These are phyloP conservation scores for Anastatica hierochuntica DNA, from an alignment of 345 rosid genomes.

Conservation along the genomic window DNA sequence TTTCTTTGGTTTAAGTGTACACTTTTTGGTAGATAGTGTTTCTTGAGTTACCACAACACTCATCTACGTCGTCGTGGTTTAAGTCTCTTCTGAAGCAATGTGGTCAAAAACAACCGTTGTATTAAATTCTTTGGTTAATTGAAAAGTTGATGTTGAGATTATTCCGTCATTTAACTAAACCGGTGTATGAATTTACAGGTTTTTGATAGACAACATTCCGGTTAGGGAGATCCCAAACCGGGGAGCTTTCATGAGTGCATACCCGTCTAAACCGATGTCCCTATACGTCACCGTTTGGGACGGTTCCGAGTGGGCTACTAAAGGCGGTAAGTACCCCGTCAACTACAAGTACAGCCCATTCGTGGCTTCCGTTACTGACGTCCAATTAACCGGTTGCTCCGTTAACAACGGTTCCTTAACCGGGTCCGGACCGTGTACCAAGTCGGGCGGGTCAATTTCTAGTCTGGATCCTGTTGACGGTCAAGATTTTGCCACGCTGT, in stretches of 20 bases:
- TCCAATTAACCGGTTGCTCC: conserved; percentile 50
- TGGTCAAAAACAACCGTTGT: too few species aligned
- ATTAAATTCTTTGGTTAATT: too few species aligned
- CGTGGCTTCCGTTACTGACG: conserved; percentile 48
- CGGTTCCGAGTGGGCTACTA: conserved; percentile 92
- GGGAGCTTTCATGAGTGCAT: conserved; percentile 35
- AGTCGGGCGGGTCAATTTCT: conserved; percentile 35
- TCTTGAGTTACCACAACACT: too few species aligned
- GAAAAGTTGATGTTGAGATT: too few species aligned
- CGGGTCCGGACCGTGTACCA: conserved; percentile 30
- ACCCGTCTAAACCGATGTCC: conserved; percentile 84
- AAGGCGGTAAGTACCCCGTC: conserved; percentile 89
- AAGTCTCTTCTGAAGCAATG: too few species aligned
- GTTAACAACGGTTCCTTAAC: conserved; percentile 18
- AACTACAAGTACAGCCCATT: conserved; percentile 75
- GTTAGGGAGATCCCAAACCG: conserved; percentile 54
- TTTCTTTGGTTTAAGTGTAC: too few species aligned
- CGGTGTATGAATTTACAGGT: conserved; percentile 34
- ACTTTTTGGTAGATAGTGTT: too few species aligned
- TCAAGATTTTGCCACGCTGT: conserved; percentile 42
- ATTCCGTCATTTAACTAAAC: neutral
- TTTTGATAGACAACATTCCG: conserved; percentile 72
- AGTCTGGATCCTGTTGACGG: conserved; percentile 69
- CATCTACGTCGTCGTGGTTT: too few species aligned
- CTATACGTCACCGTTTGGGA: conserved; percentile 81